Base-by-base conservation (phyloP, 208 protist genomes). In the Trypanosoma scelopori region DNA sequence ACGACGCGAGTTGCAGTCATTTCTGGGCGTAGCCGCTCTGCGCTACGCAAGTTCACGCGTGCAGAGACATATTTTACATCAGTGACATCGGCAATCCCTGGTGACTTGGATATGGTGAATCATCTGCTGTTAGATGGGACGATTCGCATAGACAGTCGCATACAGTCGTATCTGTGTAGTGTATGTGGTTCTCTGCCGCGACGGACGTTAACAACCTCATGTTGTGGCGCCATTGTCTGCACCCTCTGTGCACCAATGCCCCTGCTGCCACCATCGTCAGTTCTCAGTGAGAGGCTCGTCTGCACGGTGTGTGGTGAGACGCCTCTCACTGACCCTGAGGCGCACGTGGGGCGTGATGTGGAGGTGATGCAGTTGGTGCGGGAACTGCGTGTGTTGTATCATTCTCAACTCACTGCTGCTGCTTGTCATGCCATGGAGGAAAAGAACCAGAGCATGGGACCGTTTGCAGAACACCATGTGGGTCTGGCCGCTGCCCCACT, bases 161-260 rank as follows among this genome's bases (percentile, higher is more conserved):
- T 64, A 0, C 55, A 55, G 27, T 47, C 43, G 28, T 91, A 81
- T 53, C 73, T 84, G 25, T 94, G 88, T 55, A 51, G 49, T 20
- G 73, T 79, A 55, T 94, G 88, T 64, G 47, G 55, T n/a, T 65
- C 64, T 1, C 57, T 94, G 9, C 88, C 88, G 15, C 53, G 55
- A 12, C 53, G 78, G 27, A 91, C 83, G 47, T 66, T 89, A 1
- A 94, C 88, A 30, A 88, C 90, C 76, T 84, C 80, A 5, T 94
- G 88, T 69, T 94, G 88, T 58, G 88, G 82, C n/a, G 75, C 77
- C 5, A 61, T 91, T 43, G 20, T 94, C 32, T 94, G 88, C 65
- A 42, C 71, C 25, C 45, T 55, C 13, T 94, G 88, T 65, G 78
- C 72, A 23, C 84, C 88, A 15, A 82, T 76, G 2, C 79, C 80